phyloP scores from a whole-genome alignment of 2,329 filamentous ascomycete species.

The Bretziella fagacearum region DNA sequence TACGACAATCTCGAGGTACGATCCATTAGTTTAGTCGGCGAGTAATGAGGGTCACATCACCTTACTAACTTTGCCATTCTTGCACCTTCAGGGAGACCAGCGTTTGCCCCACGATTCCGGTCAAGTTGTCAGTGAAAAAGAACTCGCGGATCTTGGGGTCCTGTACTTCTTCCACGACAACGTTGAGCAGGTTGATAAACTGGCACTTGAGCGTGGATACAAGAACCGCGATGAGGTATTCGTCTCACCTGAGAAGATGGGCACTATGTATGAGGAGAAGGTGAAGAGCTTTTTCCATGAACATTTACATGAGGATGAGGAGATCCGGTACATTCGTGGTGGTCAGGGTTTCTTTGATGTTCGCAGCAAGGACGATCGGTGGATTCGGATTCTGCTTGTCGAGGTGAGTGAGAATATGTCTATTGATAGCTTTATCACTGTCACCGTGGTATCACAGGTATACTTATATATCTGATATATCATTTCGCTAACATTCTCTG shows the following conservation, averaged over 20 bases:
- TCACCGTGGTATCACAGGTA: too few species aligned
- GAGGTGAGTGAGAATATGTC: conserved; percentile 35
- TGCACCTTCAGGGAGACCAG: conserved; percentile 60
- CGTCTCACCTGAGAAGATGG: conserved; percentile 74
- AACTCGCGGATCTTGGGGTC: conserved; percentile 62
- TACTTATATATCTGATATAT: too few species aligned
- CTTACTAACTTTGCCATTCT: conserved; percentile 12
- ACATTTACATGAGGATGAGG: conserved; percentile 95
- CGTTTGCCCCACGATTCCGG: conserved; percentile 80
- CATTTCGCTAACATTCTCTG: neutral
- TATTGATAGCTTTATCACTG: too few species aligned
- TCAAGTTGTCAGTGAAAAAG: conserved; percentile 42
- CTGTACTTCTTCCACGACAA: conserved; percentile 54
- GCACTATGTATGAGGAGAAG: conserved; percentile 76
- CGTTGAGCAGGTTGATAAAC: conserved; percentile 49
- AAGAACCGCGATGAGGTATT: conserved; percentile 89
- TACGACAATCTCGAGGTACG: conserved; percentile 39
- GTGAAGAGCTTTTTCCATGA: conserved; percentile 88
- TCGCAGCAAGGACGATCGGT: conserved; percentile 61
- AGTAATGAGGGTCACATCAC: neutral
- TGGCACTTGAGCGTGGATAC: conserved; percentile 65
- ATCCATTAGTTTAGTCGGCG: neutral
- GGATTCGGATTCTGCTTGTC: conserved; percentile 72
- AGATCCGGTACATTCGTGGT: conserved; percentile 85
- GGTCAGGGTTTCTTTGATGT: conserved; percentile 92